Evolutionary conservation across 345 rosid genomes (phyloP).

Genomic region (Euclidium syriacum): DNA sequence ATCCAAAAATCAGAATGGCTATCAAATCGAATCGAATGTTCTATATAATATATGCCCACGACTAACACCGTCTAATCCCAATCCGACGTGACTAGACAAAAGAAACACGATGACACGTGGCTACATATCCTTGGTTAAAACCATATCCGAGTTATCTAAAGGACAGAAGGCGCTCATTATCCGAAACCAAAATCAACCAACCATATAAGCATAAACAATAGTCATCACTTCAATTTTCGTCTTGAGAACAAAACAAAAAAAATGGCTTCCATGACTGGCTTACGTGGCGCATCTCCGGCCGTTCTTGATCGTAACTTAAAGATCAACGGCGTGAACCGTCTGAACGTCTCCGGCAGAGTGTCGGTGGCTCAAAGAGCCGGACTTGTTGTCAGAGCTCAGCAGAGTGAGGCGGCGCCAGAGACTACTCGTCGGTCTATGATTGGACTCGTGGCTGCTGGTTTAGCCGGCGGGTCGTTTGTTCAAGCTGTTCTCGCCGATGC

Average conservation of each 20-base stretch:
- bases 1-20: too few species aligned
- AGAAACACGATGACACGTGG: neutral
- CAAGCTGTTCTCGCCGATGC: conserved; percentile 73
- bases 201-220: conserved; percentile 34
- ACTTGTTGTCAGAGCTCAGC: conserved; percentile 57
- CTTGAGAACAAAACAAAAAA: conserved; percentile 7
- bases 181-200: conserved; percentile 21
- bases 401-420: conserved; percentile 43
- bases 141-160: conserved; percentile 46
- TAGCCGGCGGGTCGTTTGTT: conserved; percentile 67
- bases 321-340: conserved; percentile 47
- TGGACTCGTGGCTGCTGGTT: conserved; percentile 66
- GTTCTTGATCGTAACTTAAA: conserved; percentile 66
- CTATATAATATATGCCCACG: too few species aligned
- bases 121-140: conserved; percentile 24
- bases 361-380: conserved; percentile 32
- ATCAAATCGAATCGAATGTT: too few species aligned
- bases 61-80: too few species aligned
- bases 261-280: conserved; percentile 72
- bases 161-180: conserved; percentile 30
- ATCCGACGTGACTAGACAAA: conserved; percentile 22
- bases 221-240: conserved; percentile 33
- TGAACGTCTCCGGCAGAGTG: conserved; percentile 26
- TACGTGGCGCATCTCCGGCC: conserved; percentile 63
- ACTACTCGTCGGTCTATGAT: conserved; percentile 68